Percentiles rank a stretch among this genome's conserved stretches.
phyloP scores from a whole-genome alignment of 192 early-diverging fungal genomes.

The Entomortierella lignicola region DNA sequence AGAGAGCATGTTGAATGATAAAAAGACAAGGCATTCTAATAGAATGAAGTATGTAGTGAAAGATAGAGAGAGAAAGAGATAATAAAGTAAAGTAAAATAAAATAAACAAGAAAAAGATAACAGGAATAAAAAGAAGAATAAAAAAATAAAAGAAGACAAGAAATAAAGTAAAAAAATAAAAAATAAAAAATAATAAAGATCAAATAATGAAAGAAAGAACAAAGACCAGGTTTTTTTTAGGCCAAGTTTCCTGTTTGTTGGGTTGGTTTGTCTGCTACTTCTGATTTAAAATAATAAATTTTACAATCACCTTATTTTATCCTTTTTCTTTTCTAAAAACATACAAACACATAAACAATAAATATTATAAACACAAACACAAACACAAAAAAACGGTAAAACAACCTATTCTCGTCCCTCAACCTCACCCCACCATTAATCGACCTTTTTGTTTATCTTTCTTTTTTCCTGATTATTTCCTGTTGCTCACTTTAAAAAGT shows the following conservation, averaged over 20 bases:
- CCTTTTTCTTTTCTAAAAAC: not conserved
- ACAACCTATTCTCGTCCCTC: not conserved
- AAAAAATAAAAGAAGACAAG: not conserved
- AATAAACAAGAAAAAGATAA: too few relatives aligned
- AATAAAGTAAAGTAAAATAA: too few relatives aligned
- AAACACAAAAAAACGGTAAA: too few relatives aligned
- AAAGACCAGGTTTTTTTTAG: too few relatives aligned
- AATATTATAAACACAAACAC: too few relatives aligned
- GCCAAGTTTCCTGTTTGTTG: constrained; percentile 35
- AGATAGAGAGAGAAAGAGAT: too few relatives aligned
- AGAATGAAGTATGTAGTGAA: too few relatives aligned
- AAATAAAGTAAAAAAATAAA: not conserved
- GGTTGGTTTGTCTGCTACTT: constrained; percentile 33
- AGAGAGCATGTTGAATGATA: too few relatives aligned
- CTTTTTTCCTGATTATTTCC: not conserved
- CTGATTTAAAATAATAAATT: not conserved
- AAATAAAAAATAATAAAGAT: not conserved
- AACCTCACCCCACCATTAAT: not conserved
- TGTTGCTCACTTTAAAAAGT: too few relatives aligned
- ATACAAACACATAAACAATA: too few relatives aligned
- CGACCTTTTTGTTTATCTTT: not conserved
- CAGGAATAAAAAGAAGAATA: too few relatives aligned
- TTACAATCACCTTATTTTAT: not conserved
- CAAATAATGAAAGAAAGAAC: not conserved
- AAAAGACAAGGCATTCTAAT: too few relatives aligned